Percentiles rank a stretch among this genome's conserved stretches.
Conservation (phyloP, 441 rosid genomes). For the Populus trichocarpa region DNA sequence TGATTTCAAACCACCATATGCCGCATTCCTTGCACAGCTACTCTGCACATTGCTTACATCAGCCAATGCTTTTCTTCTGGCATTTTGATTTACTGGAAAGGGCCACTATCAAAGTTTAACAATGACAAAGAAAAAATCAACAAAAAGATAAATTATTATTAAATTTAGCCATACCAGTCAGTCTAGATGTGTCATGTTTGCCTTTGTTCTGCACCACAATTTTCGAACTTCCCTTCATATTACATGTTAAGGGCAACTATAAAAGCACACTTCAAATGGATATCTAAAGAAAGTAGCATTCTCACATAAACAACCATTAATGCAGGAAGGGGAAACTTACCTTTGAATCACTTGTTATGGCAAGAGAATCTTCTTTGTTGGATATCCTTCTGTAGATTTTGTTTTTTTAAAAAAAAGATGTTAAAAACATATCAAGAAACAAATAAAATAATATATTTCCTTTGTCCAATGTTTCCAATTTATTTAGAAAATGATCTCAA, state of each 20-base stretch:
- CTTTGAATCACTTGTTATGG: conserved; percentile 41
- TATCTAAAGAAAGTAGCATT: conserved; percentile 1
- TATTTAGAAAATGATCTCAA: not conserved
- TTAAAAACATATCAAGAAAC: not conserved
- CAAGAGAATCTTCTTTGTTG: conserved; percentile 25
- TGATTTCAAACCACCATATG: conserved; percentile 48
- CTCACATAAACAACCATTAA: not conserved
- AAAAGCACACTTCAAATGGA: conserved; percentile 7
- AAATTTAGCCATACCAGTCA: conserved; percentile 36
- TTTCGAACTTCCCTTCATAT: conserved; percentile 37
- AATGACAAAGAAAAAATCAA: not conserved
- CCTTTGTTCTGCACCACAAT: conserved; percentile 34
- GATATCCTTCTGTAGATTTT: conserved; percentile 39
- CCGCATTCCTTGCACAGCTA: conserved; percentile 25
- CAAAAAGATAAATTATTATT: not conserved
- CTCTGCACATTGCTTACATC: conserved; percentile 66
- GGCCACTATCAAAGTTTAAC: conserved; percentile 2
- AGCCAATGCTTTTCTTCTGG: conserved; percentile 65
- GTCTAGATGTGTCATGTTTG: conserved; percentile 26
- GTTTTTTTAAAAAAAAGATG: conserved; percentile 7
- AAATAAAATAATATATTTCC: not conserved
- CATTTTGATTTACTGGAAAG: conserved; percentile 32
- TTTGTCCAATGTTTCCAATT: not conserved
- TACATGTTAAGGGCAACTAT: conserved; percentile 11
- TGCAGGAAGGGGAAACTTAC: conserved; percentile 25